Base-by-base conservation (phyloP, 1,284 basidiomycete genomes). In the Xanthoconium separans region DNA sequence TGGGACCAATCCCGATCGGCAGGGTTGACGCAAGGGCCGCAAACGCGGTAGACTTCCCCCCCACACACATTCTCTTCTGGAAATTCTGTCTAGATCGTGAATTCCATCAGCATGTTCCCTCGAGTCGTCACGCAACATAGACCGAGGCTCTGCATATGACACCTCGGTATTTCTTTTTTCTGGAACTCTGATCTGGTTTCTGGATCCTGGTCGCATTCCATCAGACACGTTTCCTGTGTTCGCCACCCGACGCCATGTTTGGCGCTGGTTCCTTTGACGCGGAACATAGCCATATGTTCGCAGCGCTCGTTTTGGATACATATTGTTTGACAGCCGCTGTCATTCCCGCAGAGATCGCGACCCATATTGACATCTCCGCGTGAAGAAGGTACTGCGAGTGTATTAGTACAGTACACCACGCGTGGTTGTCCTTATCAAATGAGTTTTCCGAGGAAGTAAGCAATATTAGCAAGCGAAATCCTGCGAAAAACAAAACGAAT, bases 281-380 rank as follows among this genome's bases (percentile, higher is more conserved):
- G 58, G 61, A 51, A 10, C 61, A 48, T 54, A 39, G 11, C 54
- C 45, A 64, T 44, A 20, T 10, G 20, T 40, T 11, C 22, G 22
- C 22, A 27, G 16, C 29, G 30, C 40, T 1, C 12, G 18, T n/a
- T 29, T 51, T 39, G 40, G 11, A 29, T 42, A 29, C 22, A 15
- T 39, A 48, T 34, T 10, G 39, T 33, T 30, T 40, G 49, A 47
- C 40, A 20, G 20, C 15, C n/a, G 15, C 29, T 52, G 51, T 53
- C 48, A 48, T n/a, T 20, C 29, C 41, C 47, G 33, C 22, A 40
- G 40, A 45, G 18, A 52, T 30, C 44, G 24, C 30, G 40, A 22
- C 18, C 3, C 13, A 13, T 18, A 24, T 5, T n/a, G 31, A 27
- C 15, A n/a, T 34, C 50, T 43, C 50, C 36, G 43, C 18, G 29